These are phyloP conservation scores for Calocera viscosa DNA, from an alignment of 768 basidiomycete species.

Conservation along the genomic window DNA sequence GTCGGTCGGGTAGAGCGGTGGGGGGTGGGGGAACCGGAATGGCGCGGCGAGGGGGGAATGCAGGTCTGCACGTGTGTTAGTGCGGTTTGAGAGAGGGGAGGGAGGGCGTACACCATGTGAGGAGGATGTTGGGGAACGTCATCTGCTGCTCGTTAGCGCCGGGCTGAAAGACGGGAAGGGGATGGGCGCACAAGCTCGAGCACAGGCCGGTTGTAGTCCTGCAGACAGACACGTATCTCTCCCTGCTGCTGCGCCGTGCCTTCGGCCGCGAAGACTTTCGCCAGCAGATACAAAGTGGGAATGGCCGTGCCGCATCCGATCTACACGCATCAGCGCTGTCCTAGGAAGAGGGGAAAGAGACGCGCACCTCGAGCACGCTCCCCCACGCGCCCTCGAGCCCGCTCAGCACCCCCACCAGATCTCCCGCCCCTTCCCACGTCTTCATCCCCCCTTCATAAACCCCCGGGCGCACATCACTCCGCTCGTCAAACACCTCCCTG, in stretches of 20 bases:
- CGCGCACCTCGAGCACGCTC: conserved; percentile 58
- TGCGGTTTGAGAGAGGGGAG: neutral
- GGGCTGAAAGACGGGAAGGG: conserved; percentile 50
- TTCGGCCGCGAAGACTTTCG: conserved; percentile 38
- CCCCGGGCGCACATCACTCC: conserved; percentile 81
- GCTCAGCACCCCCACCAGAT: conserved; percentile 57
- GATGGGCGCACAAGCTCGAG: neutral
- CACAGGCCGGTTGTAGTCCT: conserved; percentile 63
- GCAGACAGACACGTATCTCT: conserved; percentile 45
- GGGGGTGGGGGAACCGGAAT: neutral
- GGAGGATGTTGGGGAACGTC: neutral
- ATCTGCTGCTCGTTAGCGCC: neutral
- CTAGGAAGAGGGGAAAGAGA: neutral
- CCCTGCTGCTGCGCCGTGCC: neutral
- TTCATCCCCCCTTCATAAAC: conserved; percentile 94
- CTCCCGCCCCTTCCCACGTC: conserved; percentile 93
- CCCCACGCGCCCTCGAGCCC: conserved; percentile 28
- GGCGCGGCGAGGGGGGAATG: neutral
- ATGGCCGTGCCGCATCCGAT: conserved; percentile 88
- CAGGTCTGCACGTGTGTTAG: neutral
- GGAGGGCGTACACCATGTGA: neutral
- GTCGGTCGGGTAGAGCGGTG: conserved; percentile 16
- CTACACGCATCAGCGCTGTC: conserved; percentile 31
- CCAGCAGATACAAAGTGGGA: conserved; percentile 64
- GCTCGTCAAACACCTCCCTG: conserved; percentile 58